These are phyloP conservation scores for Scytalidium lignicola DNA, from an alignment of 2,329 filamentous ascomycete species.

Conservation along the genomic window DNA sequence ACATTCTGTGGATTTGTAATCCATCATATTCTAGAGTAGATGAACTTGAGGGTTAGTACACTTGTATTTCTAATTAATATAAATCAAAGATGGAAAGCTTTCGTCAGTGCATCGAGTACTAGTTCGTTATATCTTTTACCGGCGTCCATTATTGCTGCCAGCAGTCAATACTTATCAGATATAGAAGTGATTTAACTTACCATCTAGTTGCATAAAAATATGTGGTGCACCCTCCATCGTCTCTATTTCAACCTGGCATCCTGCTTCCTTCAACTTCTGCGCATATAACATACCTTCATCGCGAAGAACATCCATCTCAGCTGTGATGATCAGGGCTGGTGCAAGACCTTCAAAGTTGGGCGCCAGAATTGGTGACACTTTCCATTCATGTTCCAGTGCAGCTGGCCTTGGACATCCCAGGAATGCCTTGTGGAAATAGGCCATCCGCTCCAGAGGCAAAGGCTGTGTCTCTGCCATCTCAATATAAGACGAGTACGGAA, in stretches of 20 bases:
- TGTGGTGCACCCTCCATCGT: conserved; percentile 15
- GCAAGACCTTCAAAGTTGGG: conserved; percentile 23
- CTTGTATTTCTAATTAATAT: too few species aligned
- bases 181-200: conserved; percentile 1
- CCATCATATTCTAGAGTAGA: too few species aligned
- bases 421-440: conserved; percentile 12
- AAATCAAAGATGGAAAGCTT: too few species aligned
- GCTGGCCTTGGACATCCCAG: conserved; percentile 7
- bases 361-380: conserved; percentile 22
- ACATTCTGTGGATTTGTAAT: too few species aligned
- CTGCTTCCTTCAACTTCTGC: conserved; percentile 15
- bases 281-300: conserved; percentile 30
- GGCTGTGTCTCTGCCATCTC: conserved; percentile 12
- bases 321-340: conserved; percentile 28
- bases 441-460: conserved; percentile 12
- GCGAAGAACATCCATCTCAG: conserved; percentile 31
- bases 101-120: too few species aligned
- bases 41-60: too few species aligned
- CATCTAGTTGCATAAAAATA: conserved; percentile 16
- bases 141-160: too few species aligned
- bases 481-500: conserved; percentile 12
- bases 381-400: conserved; percentile 9
- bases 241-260: conserved; percentile 8
- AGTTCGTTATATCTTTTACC: too few species aligned
- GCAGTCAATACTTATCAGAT: too few species aligned